These are phyloP conservation scores for Warburgia ugandensis DNA, from an alignment of 164 flowering plant species.

Conservation along the genomic window DNA sequence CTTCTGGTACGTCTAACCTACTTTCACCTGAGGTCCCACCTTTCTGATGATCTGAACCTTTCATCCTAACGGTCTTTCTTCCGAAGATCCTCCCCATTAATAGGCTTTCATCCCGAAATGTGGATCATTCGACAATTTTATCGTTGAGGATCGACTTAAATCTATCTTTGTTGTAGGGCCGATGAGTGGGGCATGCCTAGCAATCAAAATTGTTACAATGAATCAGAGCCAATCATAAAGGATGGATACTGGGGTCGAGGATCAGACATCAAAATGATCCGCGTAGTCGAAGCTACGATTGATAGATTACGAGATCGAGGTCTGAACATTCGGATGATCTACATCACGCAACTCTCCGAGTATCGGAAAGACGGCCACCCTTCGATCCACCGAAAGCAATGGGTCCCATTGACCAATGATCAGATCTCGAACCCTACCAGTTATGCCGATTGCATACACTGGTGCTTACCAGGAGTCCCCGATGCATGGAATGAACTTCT, in stretches of 20 bases:
- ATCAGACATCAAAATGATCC: too few relatives aligned
- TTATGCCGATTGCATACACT: constrained; percentile 81
- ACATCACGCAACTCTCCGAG: constrained; percentile 80
- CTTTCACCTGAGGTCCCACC: too few relatives aligned
- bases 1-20: too few relatives aligned
- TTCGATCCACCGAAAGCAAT: constrained; percentile 82
- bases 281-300: too few relatives aligned
- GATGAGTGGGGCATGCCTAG: constrained; percentile 43
- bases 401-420: constrained; percentile 61
- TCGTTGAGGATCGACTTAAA: too few relatives aligned
- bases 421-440: constrained; percentile 67
- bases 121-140: neutral
- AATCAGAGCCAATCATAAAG: constrained; percentile 33
- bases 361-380: constrained; percentile 84
- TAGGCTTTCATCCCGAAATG: too few relatives aligned
- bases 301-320: too few relatives aligned
- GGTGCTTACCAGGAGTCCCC: constrained; percentile 95
- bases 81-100: too few relatives aligned
- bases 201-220: constrained; percentile 44
- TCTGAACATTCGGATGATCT: too few relatives aligned
- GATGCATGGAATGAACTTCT: constrained; percentile 95
- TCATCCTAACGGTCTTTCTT: too few relatives aligned
- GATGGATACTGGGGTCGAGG: constrained; percentile 39
- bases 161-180: constrained; percentile 53
- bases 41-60: too few relatives aligned